These are phyloP conservation scores for Amylostereum chailletii DNA, from an alignment of 1,284 basidiomycete species.

Conservation along the genomic window DNA sequence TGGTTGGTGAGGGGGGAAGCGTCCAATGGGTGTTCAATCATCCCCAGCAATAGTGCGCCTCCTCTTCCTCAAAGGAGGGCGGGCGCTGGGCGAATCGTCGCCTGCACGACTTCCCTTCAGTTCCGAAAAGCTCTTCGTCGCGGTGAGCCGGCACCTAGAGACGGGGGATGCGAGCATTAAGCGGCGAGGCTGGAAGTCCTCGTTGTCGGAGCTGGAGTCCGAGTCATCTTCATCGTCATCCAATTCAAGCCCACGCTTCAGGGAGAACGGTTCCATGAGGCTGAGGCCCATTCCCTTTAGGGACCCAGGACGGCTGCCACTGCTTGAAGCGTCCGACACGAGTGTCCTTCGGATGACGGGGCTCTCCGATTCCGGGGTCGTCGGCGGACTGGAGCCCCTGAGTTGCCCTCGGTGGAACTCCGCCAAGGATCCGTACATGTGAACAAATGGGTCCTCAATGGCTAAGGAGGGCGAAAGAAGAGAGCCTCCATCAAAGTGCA, in stretches of 20 bases:
- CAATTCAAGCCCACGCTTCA: conserved; percentile 12
- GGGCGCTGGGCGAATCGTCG: not conserved
- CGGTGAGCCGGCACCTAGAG: not conserved
- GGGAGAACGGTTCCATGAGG: conserved; percentile 44
- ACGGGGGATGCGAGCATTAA: not conserved
- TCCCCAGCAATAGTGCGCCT: conserved; percentile 42
- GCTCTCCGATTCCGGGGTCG: conserved; percentile 41
- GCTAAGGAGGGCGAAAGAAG: conserved; percentile 8
- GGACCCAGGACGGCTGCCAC: conserved; percentile 22
- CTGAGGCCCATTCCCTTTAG: conserved; percentile 23
- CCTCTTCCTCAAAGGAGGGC: conserved; percentile 27
- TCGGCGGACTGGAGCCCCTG: conserved; percentile 21
- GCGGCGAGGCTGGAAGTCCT: not conserved
- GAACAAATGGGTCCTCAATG: conserved; percentile 26
- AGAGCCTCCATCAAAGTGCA: not conserved
- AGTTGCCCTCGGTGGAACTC: conserved; percentile 8
- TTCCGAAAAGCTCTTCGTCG: not conserved
- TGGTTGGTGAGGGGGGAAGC: not conserved
- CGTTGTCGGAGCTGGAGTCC: conserved; percentile 6
- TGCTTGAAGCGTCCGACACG: conserved; percentile 25
- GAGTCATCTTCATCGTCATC: conserved; percentile 8
- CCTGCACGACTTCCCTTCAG: not conserved
- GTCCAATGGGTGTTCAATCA: conserved; percentile 6
- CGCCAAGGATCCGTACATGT: conserved; percentile 19
- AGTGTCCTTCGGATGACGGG: conserved; percentile 45